Evolutionary conservation across 441 rosid genomes (phyloP).

Genomic region (Mallotus japonicus): DNA sequence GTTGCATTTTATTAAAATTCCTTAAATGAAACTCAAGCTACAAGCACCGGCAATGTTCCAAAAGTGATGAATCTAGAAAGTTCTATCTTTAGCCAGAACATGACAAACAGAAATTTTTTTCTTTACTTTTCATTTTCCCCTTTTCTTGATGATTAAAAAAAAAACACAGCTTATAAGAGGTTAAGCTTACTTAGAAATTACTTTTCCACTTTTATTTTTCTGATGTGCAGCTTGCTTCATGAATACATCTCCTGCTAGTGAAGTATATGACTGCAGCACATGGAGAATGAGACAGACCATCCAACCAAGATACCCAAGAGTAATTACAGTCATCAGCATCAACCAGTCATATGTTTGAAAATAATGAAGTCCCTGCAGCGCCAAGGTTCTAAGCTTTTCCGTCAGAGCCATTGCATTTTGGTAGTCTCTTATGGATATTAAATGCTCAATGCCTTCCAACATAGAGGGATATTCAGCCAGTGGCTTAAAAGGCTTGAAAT

Average conservation of each 20-base stretch:
- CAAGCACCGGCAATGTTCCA: not conserved
- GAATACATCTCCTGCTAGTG: slow-evolving; percentile 48
- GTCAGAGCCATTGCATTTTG: slow-evolving; percentile 66
- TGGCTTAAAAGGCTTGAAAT: slow-evolving; percentile 87
- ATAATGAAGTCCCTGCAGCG: slow-evolving; percentile 86
- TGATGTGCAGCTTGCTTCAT: slow-evolving; percentile 48
- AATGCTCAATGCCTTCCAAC: slow-evolving; percentile 63
- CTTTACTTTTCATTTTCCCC: not conserved
- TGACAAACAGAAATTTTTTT: not conserved
- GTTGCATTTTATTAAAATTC: not conserved
- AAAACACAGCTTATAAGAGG: slow-evolving; percentile 27
- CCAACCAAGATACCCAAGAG: slow-evolving; percentile 93
- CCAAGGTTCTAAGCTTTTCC: slow-evolving; percentile 73
- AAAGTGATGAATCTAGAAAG: not conserved
- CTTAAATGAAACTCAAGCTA: not conserved
- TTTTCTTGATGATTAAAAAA: slow-evolving; percentile 1
- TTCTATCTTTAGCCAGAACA: not conserved
- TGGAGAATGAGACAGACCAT: slow-evolving; percentile 82
- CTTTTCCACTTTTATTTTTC: slow-evolving; percentile 60
- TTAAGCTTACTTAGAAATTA: slow-evolving; percentile 54
- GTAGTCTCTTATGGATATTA: slow-evolving; percentile 51
- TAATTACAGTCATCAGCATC: slow-evolving; percentile 83
- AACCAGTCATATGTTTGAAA: slow-evolving; percentile 97
- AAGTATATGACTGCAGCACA: slow-evolving; percentile 81
- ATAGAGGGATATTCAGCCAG: slow-evolving; percentile 48